A percentile compares a stretch with the other conserved stretches of the same genome.
Evolutionary conservation across 2,329 filamentous ascomycete species (phyloP).

Genomic region (Neocucurbitaria cava): DNA sequence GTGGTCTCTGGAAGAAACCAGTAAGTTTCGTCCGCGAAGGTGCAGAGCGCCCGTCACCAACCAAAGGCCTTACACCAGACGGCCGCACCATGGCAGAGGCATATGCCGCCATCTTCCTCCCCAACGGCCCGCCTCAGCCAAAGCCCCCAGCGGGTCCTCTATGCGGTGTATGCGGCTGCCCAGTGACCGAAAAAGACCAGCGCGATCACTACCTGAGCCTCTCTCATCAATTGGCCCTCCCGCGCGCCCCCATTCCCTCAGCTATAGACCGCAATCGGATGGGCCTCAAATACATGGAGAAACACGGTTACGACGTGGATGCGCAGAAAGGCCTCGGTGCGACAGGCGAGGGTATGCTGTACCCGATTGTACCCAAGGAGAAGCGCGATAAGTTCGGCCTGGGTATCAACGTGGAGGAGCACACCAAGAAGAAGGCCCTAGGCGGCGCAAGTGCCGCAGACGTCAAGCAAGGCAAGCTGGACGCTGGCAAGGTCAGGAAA

Average conservation of each 20-base stretch:
- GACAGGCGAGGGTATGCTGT: conserved; percentile 71
- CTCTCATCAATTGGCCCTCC: conserved; percentile 73
- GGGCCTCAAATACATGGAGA: conserved; percentile 70
- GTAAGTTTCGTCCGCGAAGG: conserved; percentile 66
- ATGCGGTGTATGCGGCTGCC: conserved; percentile 47
- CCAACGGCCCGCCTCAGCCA: conserved; percentile 43
- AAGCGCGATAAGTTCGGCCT: conserved; percentile 81
- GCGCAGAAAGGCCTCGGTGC: conserved; percentile 74
- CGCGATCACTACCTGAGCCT: conserved; percentile 64
- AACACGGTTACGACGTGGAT: conserved; percentile 79
- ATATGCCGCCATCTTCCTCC: conserved; percentile 73
- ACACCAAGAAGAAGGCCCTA: conserved; percentile 50
- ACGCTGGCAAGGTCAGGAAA: conserved; percentile 74
- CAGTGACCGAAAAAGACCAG: conserved; percentile 33
- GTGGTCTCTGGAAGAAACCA: conserved; percentile 67
- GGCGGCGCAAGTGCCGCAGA: conserved; percentile 40
- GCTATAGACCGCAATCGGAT: conserved; percentile 73
- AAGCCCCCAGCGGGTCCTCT: conserved; percentile 28
- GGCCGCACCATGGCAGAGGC: conserved; percentile 65
- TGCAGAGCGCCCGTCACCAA: conserved; percentile 19
- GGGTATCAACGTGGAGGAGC: conserved; percentile 59
- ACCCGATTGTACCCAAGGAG: conserved; percentile 73
- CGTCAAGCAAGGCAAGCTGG: conserved; percentile 55
- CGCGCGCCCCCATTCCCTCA: conserved; percentile 75
- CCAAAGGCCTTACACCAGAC: conserved; percentile 42